Conservation (phyloP, 2,329 filamentous ascomycete genomes). For the Pyrenochaeta sp. region DNA sequence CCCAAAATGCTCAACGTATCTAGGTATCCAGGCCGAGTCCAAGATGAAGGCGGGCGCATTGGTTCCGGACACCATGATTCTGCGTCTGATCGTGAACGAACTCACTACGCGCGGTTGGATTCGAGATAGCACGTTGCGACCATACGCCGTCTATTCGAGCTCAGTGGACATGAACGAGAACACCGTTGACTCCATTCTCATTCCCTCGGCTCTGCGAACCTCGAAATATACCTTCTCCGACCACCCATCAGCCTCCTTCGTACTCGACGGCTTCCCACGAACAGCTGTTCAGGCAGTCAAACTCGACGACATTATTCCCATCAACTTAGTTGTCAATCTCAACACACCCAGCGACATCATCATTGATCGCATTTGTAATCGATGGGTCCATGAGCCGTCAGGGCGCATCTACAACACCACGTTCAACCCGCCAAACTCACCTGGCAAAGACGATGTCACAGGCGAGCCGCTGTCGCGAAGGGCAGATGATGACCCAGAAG, state of each 20-base stretch:
- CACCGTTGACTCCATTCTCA: conserved; percentile 52
- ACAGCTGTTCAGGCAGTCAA: conserved; percentile 80
- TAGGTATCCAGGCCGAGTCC: conserved; percentile 88
- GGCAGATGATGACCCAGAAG: conserved; percentile 83
- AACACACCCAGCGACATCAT: conserved; percentile 87
- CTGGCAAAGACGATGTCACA: conserved; percentile 87
- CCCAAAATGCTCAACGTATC: conserved; percentile 17
- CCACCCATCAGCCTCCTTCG: conserved; percentile 82
- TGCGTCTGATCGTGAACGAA: conserved; percentile 90
- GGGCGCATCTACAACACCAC: conserved; percentile 94
- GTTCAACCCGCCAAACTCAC: conserved; percentile 84
- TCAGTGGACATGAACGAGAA: conserved; percentile 38
- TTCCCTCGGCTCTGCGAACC: conserved; percentile 48
- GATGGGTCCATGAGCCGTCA: conserved; percentile 92
- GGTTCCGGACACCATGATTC: conserved; percentile 90
- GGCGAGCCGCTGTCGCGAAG: conserved; percentile 85
- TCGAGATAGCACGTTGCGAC: conserved; percentile 55
- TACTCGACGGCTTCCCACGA: conserved; percentile 95
- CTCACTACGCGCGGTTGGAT: conserved; percentile 88
- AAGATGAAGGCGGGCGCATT: conserved; percentile 87
- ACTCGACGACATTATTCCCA: conserved; percentile 83
- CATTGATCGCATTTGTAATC: conserved; percentile 84
- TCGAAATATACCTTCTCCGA: conserved; percentile 62
- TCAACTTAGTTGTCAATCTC: conserved; percentile 90
- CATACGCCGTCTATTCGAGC: conserved; percentile 55